Evolutionary conservation across 2,329 filamentous ascomycete genomes (phyloP).

Genomic region (Onygenales sp.): DNA sequence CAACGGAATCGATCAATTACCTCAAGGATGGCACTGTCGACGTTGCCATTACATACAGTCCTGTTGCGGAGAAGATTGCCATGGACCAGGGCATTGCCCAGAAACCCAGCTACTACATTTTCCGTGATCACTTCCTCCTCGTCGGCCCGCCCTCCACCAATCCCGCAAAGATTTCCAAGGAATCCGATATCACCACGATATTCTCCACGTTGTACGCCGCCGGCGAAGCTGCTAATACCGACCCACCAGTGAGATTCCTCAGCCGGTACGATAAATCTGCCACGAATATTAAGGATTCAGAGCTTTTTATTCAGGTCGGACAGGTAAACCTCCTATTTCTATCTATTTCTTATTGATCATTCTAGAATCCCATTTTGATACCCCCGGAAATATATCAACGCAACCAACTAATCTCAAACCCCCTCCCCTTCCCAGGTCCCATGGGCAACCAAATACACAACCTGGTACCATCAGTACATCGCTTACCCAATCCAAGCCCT

Average conservation of each 20-base stretch:
- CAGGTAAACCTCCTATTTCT: slow-evolving; percentile 19
- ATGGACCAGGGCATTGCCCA: slow-evolving; percentile 30
- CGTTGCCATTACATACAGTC: slow-evolving; percentile 39
- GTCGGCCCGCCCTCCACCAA: slow-evolving; percentile 30
- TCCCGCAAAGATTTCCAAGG: slow-evolving; percentile 23
- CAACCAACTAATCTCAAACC: not conserved
- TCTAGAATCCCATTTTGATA: not conserved
- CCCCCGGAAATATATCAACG: not conserved
- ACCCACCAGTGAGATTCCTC: slow-evolving; percentile 32
- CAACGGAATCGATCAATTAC: slow-evolving; percentile 37
- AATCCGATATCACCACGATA: slow-evolving; percentile 22
- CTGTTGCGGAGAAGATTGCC: slow-evolving; percentile 35
- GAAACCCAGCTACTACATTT: slow-evolving; percentile 31
- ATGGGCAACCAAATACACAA: slow-evolving; percentile 36
- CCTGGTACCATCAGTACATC: slow-evolving; percentile 41
- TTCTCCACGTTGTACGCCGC: slow-evolving; percentile 27
- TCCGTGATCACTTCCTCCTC: slow-evolving; percentile 40
- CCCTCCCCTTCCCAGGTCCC: slow-evolving; percentile 22
- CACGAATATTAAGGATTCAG: slow-evolving; percentile 40
- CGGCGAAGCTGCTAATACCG: slow-evolving; percentile 23
- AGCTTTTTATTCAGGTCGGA: slow-evolving; percentile 38
- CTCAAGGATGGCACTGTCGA: slow-evolving; percentile 32
- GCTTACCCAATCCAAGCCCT: slow-evolving; percentile 39
- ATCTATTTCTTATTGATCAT: not conserved
- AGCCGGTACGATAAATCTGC: slow-evolving; percentile 41